Base-by-base conservation (phyloP, 2,329 filamentous ascomycete genomes). In the Talaromyces sp. region DNA sequence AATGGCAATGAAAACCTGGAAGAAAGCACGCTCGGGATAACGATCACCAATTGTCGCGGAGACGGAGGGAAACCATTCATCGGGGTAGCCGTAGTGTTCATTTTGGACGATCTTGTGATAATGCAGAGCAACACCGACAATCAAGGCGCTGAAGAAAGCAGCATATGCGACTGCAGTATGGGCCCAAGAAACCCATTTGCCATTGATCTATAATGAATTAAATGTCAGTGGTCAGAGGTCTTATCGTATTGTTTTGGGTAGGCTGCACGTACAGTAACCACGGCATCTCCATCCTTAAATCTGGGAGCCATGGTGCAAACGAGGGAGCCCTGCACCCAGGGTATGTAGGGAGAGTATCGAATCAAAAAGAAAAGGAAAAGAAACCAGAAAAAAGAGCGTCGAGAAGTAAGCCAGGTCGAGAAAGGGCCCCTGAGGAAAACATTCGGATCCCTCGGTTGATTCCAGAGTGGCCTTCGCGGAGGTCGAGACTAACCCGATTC, bases 91-190 rank as follows among this genome's bases (percentile, higher is more conserved):
- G 74, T 91, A 96, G 77, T 92, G 89, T 75, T 99, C 91, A 75
- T 99, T 99, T 75, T 97, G 82, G 51, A 99, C 94, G 64, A 99
- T 99, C 79, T 99, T 99, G 69, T 89, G 84, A 77, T 94, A 97
- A 76, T 99, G 94, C 44, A 99, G 82, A 50, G 80, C 82, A 51
- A 87, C 79, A 61, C 93, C 93, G 56, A 96, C 86, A 51, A 93
- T 72, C 61, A 97, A 80, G 54, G 93, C 93, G 70, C 90, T 91
- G 59, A 96, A 60, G 70, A 97, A 97, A 52, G 93, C 92, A 35
- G 71, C 55, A 73, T 96, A 97, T 54, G 91, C 94, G 63, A 90
- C 78, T 43, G 81, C 74, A 8, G 94, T 99, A 77, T 99, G 94
- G 60, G 85, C 75, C 84, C 89, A 96, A 54, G 91, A 90, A 61